Conservation (phyloP, 2,329 filamentous ascomycete species). For the Mollisiaceae sp. region DNA sequence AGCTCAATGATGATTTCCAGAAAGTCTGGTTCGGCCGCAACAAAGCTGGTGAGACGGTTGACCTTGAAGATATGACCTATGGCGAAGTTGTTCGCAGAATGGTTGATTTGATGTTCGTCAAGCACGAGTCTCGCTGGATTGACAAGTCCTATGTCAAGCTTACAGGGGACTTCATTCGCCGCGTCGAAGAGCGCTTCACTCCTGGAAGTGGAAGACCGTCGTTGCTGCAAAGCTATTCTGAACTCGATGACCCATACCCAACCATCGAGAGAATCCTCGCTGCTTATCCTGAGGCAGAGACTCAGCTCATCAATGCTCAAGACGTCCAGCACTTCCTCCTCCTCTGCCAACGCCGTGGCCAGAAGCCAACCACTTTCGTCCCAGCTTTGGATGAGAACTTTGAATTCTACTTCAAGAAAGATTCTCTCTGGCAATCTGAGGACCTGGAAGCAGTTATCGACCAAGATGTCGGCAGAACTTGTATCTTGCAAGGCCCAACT, state of each 20-base stretch:
- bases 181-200: constrained; percentile 95
- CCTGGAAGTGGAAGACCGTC: constrained; percentile 73
- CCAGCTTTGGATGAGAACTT: constrained; percentile 96
- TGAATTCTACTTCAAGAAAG: constrained; percentile 99
- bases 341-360: constrained; percentile 86
- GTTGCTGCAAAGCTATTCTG: constrained; percentile 85
- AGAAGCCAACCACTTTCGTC: constrained; percentile 97
- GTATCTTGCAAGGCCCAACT: constrained; percentile 94
- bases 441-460: constrained; percentile 94
- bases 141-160: constrained; percentile 82
- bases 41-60: constrained; percentile 77
- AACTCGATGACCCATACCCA: constrained; percentile 81
- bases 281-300: constrained; percentile 83
- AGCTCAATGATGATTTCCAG: constrained; percentile 94
- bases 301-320: constrained; percentile 95
- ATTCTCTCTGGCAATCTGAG: constrained; percentile 98
- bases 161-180: constrained; percentile 94
- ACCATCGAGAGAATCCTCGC: constrained; percentile 79
- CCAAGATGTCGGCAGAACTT: constrained; percentile 94
- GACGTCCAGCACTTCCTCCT: constrained; percentile 97
- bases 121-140: constrained; percentile 90
- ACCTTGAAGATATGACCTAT: constrained; percentile 96
- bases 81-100: constrained; percentile 84
- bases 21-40: constrained; percentile 97
- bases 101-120: constrained; percentile 89